These are phyloP conservation scores for Theileria sp. DNA, from an alignment of 169 alveolate genomes.

Conservation along the genomic window DNA sequence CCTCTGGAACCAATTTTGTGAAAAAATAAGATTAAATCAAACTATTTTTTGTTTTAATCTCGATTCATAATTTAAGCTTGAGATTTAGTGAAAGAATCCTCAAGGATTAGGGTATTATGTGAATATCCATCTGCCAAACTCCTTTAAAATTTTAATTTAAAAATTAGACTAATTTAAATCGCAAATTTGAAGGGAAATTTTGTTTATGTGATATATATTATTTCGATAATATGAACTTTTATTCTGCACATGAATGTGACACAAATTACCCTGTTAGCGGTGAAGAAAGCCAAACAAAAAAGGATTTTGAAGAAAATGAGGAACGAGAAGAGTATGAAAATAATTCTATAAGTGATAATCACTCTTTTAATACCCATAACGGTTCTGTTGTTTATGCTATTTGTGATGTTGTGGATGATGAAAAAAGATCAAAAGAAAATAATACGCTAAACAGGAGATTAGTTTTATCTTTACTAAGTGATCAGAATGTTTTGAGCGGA, in stretches of 20 bases:
- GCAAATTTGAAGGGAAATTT: not conserved
- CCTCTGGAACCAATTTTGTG: not conserved
- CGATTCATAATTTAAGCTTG: not conserved
- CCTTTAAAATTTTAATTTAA: not conserved
- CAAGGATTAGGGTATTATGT: not conserved
- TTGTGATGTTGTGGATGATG: conserved; percentile 33
- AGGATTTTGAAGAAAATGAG: not conserved
- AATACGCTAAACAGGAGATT: not conserved
- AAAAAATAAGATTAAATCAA: not conserved
- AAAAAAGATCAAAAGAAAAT: not conserved
- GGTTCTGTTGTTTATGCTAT: conserved; percentile 6
- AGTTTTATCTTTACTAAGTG: conserved; percentile 1
- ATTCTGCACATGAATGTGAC: not conserved
- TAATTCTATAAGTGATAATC: not conserved
- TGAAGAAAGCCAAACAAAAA: not conserved
- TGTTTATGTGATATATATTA: not conserved
- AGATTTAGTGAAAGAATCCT: not conserved
- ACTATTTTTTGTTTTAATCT: not conserved
- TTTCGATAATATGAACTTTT: not conserved
- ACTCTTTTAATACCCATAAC: not conserved
- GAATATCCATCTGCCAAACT: not conserved
- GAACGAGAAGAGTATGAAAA: not conserved
- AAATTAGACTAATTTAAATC: not conserved
- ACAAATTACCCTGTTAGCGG: not conserved
- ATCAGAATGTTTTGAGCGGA: not conserved